Evolutionary conservation across 2,329 filamentous ascomycete genomes (phyloP).

Genomic region (Mycosphaerella sp.): DNA sequence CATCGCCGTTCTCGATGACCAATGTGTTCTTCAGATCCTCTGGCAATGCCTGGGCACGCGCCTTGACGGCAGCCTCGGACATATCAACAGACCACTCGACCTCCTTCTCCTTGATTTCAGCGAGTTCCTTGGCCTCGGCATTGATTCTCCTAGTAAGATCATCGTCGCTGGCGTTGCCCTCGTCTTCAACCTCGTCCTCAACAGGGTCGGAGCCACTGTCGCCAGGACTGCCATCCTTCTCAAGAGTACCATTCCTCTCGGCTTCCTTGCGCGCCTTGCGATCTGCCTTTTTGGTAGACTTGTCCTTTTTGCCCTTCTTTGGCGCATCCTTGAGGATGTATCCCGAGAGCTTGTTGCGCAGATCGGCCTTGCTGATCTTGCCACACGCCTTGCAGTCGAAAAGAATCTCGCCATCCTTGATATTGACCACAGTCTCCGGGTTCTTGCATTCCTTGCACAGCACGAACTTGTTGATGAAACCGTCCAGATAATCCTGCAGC

Average conservation of each 20-base stretch:
- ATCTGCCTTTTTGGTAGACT: constrained; percentile 80
- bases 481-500: constrained; percentile 96
- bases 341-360: constrained; percentile 89
- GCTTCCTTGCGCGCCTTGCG: constrained; percentile 79
- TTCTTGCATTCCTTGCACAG: constrained; percentile 99
- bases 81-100: constrained; percentile 96
- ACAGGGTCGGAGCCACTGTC: constrained; percentile 61
- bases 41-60: constrained; percentile 87
- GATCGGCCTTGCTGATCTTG: constrained; percentile 82
- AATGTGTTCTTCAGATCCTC: constrained; percentile 83
- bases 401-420: constrained; percentile 87
- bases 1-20: constrained; percentile 62
- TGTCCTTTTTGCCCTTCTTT: constrained; percentile 94
- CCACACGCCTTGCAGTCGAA: constrained; percentile 99
- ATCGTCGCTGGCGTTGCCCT: constrained; percentile 73
- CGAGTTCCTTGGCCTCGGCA: constrained; percentile 62
- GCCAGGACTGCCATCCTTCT: constrained; percentile 55
- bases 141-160: constrained; percentile 76
- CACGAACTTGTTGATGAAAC: constrained; percentile 97
- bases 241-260: constrained; percentile 44
- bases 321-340: constrained; percentile 97
- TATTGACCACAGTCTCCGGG: constrained; percentile 90
- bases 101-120: constrained; percentile 63
- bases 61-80: constrained; percentile 89
- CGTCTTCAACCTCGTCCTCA: constrained; percentile 58